Conservation (phyloP, 164 flowering plant genomes). For the Magnolia officinalis region DNA sequence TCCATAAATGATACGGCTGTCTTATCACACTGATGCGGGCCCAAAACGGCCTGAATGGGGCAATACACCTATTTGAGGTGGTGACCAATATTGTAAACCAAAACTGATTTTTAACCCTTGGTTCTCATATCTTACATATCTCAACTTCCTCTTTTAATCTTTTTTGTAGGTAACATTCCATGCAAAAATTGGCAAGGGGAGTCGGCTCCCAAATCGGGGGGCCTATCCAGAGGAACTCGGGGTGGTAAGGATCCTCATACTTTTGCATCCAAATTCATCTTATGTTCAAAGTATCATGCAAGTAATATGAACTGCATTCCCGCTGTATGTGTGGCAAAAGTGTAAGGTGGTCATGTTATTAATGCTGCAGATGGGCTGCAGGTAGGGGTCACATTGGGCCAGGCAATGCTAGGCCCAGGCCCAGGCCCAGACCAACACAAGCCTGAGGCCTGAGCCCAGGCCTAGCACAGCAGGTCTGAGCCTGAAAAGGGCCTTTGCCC, state of each 20-base stretch:
- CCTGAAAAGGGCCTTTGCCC: too few species aligned
- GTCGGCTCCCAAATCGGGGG: conserved; percentile 58
- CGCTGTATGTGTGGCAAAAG: neutral
- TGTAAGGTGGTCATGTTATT: neutral
- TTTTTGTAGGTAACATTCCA: conserved; percentile 77
- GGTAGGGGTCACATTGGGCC: too few species aligned
- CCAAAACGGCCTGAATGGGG: too few species aligned
- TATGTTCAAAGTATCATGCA: neutral
- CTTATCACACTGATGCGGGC: too few species aligned
- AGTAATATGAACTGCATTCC: neutral
- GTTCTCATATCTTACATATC: neutral
- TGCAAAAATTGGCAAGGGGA: conserved; percentile 83
- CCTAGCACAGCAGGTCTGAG: too few species aligned
- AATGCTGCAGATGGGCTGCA: too few species aligned
- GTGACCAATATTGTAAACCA: too few species aligned
- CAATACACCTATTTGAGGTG: too few species aligned
- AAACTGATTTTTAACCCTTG: neutral
- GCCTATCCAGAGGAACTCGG: conserved; percentile 88
- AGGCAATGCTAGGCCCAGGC: too few species aligned
- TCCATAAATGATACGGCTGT: too few species aligned
- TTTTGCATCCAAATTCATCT: neutral
- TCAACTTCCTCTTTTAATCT: conserved; percentile 1
- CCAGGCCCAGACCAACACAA: too few species aligned
- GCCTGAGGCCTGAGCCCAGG: too few species aligned
- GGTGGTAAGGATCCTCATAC: conserved; percentile 58